These are phyloP conservation scores for Exophiala sideris DNA, from an alignment of 2,329 filamentous ascomycete genomes.

Conservation along the genomic window DNA sequence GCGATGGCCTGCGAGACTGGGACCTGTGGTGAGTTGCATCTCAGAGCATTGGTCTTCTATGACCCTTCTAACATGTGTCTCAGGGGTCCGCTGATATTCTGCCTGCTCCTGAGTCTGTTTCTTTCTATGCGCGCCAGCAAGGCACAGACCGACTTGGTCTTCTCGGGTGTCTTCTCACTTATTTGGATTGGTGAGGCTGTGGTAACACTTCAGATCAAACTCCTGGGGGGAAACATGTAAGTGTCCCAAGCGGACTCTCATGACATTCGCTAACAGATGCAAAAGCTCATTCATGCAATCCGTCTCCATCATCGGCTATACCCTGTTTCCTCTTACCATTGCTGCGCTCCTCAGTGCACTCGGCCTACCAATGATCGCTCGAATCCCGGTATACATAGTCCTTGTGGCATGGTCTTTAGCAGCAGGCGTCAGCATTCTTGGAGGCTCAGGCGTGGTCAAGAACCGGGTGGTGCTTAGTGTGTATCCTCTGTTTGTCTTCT, in stretches of 20 bases:
- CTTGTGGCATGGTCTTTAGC: constrained; percentile 90
- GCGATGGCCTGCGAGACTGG: constrained; percentile 88
- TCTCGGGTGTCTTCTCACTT: constrained; percentile 93
- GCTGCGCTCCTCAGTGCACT: constrained; percentile 85
- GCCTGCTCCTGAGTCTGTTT: constrained; percentile 79
- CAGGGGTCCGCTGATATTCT: constrained; percentile 90
- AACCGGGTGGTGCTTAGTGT: constrained; percentile 92
- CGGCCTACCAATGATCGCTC: constrained; percentile 70
- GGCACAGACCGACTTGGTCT: constrained; percentile 82
- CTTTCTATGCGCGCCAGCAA: constrained; percentile 76
- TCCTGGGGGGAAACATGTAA: constrained; percentile 95
- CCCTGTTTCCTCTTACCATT: constrained; percentile 92
- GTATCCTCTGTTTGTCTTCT: constrained; percentile 93
- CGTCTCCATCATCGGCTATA: constrained; percentile 97
- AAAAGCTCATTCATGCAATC: constrained; percentile 93
- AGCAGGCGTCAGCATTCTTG: constrained; percentile 91
- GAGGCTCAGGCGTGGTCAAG: constrained; percentile 91
- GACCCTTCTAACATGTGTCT: constrained; percentile 7
- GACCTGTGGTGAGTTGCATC: constrained; percentile 69
- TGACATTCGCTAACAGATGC: constrained; percentile 2
- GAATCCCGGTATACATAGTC: constrained; percentile 86
- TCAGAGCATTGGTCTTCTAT: neutral
- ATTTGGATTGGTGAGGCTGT: constrained; percentile 96
- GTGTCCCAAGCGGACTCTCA: constrained; percentile 38
- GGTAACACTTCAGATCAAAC: constrained; percentile 96